Conservation (phyloP, 768 basidiomycete species). For the Royoungia palumana region DNA sequence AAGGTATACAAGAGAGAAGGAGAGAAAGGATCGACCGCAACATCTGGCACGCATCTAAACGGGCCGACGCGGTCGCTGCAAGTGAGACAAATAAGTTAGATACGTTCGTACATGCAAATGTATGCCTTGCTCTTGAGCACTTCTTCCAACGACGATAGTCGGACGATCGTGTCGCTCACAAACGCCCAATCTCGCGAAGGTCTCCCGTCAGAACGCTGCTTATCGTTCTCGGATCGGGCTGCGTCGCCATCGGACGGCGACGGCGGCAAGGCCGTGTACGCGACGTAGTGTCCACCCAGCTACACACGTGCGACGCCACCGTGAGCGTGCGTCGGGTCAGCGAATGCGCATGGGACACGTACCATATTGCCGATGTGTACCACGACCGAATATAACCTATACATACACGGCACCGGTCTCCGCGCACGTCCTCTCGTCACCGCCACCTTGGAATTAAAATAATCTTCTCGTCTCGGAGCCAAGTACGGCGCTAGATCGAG, state of each 20-base stretch:
- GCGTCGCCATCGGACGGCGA: conserved; percentile 17
- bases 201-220: conserved; percentile 2
- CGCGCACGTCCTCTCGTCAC: conserved; percentile 22
- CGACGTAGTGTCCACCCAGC: conserved; percentile 89
- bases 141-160: conserved; percentile 77
- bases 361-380: conserved; percentile 90
- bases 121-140: conserved; percentile 91
- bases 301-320: conserved; percentile 29
- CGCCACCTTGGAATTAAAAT: conserved; percentile 43
- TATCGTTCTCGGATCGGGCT: conserved; percentile 9
- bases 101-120: conserved; percentile 87
- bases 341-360: conserved; percentile 22
- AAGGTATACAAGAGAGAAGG: not conserved
- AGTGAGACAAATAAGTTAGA: conserved; percentile 34
- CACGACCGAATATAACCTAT: conserved; percentile 75
- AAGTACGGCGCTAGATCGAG: conserved; percentile 85
- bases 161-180: conserved; percentile 87
- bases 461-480: conserved; percentile 75
- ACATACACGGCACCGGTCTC: conserved; percentile 48
- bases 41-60: not conserved
- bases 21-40: not conserved
- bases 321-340: not conserved
- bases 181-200: conserved; percentile 75
- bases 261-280: conserved; percentile 72
- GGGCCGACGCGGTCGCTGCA: not conserved